A percentile compares a stretch with the other conserved stretches of the same genome.
Conservation (phyloP, 2,329 filamentous ascomycete species). For the Ambrosiella xylebori region DNA sequence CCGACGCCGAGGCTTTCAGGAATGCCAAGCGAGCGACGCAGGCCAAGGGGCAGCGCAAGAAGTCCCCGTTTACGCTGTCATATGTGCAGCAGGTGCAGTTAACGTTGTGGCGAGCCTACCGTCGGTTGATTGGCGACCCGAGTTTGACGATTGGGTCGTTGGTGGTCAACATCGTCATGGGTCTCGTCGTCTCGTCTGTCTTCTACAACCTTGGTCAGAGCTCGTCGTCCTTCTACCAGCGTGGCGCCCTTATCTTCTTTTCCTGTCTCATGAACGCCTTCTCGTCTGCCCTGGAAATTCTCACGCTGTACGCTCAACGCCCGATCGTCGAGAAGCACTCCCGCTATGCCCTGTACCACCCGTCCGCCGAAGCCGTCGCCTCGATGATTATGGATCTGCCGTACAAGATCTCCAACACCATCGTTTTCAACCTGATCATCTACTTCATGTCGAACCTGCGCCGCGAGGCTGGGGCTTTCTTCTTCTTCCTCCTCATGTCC, state of each 20-base stretch:
- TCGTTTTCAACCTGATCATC: constrained; percentile 61
- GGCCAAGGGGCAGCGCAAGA: constrained; percentile 40
- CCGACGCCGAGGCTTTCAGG: constrained; percentile 40
- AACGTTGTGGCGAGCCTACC: constrained; percentile 67
- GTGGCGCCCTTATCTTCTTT: constrained; percentile 72
- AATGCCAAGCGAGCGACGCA: constrained; percentile 36
- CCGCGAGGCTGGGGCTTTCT: constrained; percentile 58
- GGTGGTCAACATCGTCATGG: constrained; percentile 57
- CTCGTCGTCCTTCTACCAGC: constrained; percentile 60
- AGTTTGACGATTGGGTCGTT: constrained; percentile 52
- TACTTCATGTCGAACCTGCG: constrained; percentile 81
- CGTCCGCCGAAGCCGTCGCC: constrained; percentile 70
- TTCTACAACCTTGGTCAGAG: constrained; percentile 56
- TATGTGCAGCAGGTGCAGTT: constrained; percentile 58
- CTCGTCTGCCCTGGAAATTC: constrained; percentile 61
- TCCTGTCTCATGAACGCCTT: constrained; percentile 78
- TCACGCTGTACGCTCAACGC: constrained; percentile 74
- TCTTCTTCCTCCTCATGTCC: constrained; percentile 67
- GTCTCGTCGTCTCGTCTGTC: constrained; percentile 61
- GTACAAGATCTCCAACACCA: constrained; percentile 57
- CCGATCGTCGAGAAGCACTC: constrained; percentile 83
- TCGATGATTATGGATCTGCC: constrained; percentile 79
- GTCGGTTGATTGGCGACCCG: constrained; percentile 59
- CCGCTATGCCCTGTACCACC: constrained; percentile 77
- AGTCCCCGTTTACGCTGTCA: constrained; percentile 72